phyloP scores from a whole-genome alignment of 805 yeast genomes.

The Candida patagonica region DNA sequence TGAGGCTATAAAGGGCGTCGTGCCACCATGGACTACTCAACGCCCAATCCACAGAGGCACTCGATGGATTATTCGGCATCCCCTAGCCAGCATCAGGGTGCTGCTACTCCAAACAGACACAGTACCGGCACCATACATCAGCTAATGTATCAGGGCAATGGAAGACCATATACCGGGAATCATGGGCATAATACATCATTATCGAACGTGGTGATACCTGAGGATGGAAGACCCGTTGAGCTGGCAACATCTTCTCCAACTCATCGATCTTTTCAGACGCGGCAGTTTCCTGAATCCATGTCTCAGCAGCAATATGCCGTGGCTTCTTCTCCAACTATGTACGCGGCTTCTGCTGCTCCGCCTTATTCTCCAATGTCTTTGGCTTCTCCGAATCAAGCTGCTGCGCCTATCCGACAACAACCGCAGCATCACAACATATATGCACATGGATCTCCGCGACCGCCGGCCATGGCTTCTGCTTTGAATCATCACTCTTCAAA shows the following conservation, averaged over 20 bases:
- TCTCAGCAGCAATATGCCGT: not conserved
- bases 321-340: not conserved
- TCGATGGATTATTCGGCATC: slow-evolving; percentile 1
- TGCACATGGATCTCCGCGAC: slow-evolving; percentile 6
- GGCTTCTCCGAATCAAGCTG: not conserved
- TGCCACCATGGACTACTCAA: slow-evolving; percentile 1
- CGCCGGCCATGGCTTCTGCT: slow-evolving; percentile 4
- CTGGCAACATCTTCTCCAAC: not conserved
- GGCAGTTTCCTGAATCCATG: not conserved
- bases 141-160: not conserved
- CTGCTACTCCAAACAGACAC: not conserved
- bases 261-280: not conserved
- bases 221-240: not conserved
- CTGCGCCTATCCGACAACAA: slow-evolving; percentile 4
- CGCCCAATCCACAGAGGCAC: slow-evolving; percentile 1
- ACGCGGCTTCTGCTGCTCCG: not conserved
- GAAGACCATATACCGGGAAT: not conserved
- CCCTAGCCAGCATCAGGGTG: not conserved
- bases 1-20: too few species aligned
- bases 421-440: slow-evolving; percentile 15
- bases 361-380: slow-evolving; percentile 1
- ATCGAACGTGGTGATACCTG: not conserved
- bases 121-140: not conserved
- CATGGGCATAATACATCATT: not conserved
- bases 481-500: not conserved